A percentile compares a stretch with the other conserved stretches of the same genome.
Evolutionary conservation across 192 early-diverging fungal genomes (phyloP).

Genomic region (Podila horticola): DNA sequence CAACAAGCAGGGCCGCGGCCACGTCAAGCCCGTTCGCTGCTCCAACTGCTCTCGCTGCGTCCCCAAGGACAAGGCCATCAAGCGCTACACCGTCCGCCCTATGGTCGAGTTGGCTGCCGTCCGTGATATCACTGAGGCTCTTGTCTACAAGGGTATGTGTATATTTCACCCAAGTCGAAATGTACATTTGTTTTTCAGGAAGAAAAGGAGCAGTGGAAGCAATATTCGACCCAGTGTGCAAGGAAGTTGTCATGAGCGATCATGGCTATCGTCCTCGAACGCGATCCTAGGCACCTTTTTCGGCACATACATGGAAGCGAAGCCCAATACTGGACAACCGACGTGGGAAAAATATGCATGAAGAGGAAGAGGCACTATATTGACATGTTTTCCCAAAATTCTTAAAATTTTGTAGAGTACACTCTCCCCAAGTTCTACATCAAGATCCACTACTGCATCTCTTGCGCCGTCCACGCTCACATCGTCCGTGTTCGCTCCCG

Average conservation of each 20-base stretch:
- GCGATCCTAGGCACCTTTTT: too few species aligned
- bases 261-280: too few species aligned
- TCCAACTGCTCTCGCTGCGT: slow-evolving; percentile 98
- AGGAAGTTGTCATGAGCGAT: too few species aligned
- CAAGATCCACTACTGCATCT: slow-evolving; percentile 98
- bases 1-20: slow-evolving; percentile 98
- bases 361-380: too few species aligned
- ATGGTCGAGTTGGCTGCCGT: slow-evolving; percentile 99
- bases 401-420: slow-evolving; percentile 92
- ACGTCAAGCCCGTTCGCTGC: slow-evolving; percentile 97
- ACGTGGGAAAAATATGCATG: too few species aligned
- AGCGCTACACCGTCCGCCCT: slow-evolving; percentile 98
- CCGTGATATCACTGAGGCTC: slow-evolving; percentile 96
- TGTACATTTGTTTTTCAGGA: too few species aligned
- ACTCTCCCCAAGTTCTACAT: slow-evolving; percentile 99
- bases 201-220: too few species aligned
- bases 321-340: too few species aligned
- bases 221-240: too few species aligned
- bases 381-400: slow-evolving; percentile 36
- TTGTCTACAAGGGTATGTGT: slow-evolving; percentile 87
- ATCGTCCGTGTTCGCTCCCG: slow-evolving; percentile 94
- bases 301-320: too few species aligned
- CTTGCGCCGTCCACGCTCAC: slow-evolving; percentile 33
- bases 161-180: background rate
- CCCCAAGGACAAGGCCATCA: slow-evolving; percentile 99